Percentiles rank a stretch among this genome's conserved stretches.
Conservation (phyloP, 345 rosid species). For the Brassica rapa region DNA sequence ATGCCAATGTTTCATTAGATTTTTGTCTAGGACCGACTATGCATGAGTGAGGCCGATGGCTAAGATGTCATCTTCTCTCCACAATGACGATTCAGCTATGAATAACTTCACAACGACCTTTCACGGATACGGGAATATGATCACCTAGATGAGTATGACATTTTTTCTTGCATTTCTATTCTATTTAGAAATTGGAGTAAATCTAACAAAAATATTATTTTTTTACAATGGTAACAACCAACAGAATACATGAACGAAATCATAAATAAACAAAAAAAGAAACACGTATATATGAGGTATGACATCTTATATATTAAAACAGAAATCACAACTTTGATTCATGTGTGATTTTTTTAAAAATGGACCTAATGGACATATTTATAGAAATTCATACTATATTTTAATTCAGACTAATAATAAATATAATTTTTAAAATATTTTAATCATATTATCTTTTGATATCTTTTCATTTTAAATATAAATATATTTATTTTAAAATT, state of each 20-base stretch:
- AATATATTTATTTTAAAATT: no score
- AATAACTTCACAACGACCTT: slow-evolving; percentile 35
- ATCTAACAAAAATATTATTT: background rate
- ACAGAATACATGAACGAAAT: background rate
- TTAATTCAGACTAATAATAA: no score
- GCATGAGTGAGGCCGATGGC: slow-evolving; percentile 46
- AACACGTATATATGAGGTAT: background rate
- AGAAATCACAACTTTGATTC: no score
- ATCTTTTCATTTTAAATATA: no score
- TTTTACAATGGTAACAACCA: background rate
- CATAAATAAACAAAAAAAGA: slow-evolving; percentile 3
- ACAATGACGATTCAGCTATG: slow-evolving; percentile 42
- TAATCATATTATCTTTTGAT: no score
- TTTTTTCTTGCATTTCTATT: background rate
- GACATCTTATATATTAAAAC: no score
- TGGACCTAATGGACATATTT: no score
- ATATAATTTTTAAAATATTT: no score
- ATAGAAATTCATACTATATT: no score
- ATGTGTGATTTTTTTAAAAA: no score
- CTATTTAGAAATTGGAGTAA: background rate
- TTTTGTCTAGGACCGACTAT: background rate
- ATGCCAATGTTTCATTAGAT: background rate
- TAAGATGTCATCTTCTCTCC: slow-evolving; percentile 37
- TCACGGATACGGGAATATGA: slow-evolving; percentile 44
- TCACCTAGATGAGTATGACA: slow-evolving; percentile 28